Evolutionary conservation across 2,329 filamentous ascomycete genomes (phyloP), one percentile per base, ranked within the genome.

Genomic region (Phaeoacremonium minimum): DNA sequence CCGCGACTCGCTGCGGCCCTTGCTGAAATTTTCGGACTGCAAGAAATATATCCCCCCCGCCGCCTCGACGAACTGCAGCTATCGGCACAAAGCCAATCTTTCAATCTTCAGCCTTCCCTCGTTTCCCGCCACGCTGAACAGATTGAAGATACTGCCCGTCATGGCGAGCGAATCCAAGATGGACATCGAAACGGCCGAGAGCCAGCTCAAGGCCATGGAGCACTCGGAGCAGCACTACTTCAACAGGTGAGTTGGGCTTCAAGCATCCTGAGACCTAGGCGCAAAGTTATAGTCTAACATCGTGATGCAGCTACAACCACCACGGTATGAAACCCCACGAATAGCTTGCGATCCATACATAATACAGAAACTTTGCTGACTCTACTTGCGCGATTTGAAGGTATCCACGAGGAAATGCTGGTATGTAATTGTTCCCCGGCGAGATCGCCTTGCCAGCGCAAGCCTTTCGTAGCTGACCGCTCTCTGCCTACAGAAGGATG

Each of bases 211-310:
- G 59, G 63, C 69, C 52, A 83, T 95, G 77, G 85, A 87, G 61
- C 90, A 95, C 70, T 93, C 90, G 47, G 93, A 98, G 75, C 89
- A 94, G 65, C 93, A 97, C 67, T 98, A 97, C 75, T 97, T 97
- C 73, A 97, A 96, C 71, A 95, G 89, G 90, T 94, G 68, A 46
- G 53, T 48, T 9, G n/a, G 22, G 22, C n/a, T 9, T 26, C 22
- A 9, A 26, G 22, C n/a, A 26, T 26, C 9, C 22, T 9, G 22
- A 9, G 9, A 9, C 9, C 22, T 9, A n/a, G n/a, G 9, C 22
- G n/a, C 9, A 73, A 54, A 16, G 39, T 39, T 9, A 26, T n/a
- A 26, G 22, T 26, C n/a, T 9, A 9, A 36, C 34, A 35, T 43
- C 38, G 46, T 39, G 42, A 37, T 37, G 49, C 62, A 96, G 90